A percentile compares a stretch with the other conserved stretches of the same genome.
phyloP scores from a whole-genome alignment of 1,284 basidiomycete genomes.

The Papiliotrema nemorosa region DNA sequence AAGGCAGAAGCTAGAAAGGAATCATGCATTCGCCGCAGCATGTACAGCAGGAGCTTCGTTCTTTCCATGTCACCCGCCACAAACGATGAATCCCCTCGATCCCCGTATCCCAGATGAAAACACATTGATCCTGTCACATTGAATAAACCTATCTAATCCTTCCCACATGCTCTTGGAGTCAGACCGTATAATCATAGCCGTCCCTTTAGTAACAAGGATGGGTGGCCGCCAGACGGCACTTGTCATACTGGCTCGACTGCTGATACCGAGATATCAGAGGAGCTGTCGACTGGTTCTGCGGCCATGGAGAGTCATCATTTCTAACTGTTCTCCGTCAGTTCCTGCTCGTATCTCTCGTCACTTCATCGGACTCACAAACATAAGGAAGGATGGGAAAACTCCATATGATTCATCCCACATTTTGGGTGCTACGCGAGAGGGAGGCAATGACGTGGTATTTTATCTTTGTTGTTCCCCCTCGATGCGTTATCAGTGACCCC shows the following conservation, averaged over 20 bases:
- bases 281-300: slow-evolving; percentile 33
- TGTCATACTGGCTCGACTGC: slow-evolving; percentile 25
- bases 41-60: too few species aligned
- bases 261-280: slow-evolving; percentile 3
- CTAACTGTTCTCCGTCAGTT: slow-evolving; percentile 4
- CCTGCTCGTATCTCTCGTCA: background rate
- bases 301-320: slow-evolving; percentile 38
- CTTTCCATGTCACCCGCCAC: too few species aligned
- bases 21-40: too few species aligned
- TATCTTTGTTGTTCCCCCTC: too few species aligned
- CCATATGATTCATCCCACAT: too few species aligned
- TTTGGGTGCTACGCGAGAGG: background rate
- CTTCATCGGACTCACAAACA: background rate
- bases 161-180: slow-evolving; percentile 24
- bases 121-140: too few species aligned
- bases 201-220: slow-evolving; percentile 42
- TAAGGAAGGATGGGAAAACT: slow-evolving; percentile 1
- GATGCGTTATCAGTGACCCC: too few species aligned
- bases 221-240: slow-evolving; percentile 38
- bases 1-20: too few species aligned
- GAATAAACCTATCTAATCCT: too few species aligned
- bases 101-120: too few species aligned
- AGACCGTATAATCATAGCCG: slow-evolving; percentile 32
- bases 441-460: background rate
- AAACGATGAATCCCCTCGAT: too few species aligned